Conservation (phyloP, 352 stramenopile species). For the Phytopythium oedochilum region DNA sequence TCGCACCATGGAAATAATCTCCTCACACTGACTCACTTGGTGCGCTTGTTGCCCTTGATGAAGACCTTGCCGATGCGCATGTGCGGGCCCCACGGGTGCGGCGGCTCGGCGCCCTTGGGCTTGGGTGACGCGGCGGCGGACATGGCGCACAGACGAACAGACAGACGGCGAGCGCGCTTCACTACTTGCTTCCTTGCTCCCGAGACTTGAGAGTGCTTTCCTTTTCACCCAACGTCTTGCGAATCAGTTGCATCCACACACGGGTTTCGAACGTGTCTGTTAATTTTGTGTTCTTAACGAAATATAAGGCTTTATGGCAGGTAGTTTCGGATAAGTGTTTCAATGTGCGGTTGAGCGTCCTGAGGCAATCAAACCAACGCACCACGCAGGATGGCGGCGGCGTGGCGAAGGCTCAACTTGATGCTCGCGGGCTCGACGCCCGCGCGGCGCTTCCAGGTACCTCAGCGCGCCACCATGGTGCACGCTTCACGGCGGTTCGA, state of each 20-base stretch:
- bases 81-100: slow-evolving; percentile 67
- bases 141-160: not conserved
- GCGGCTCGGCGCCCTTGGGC: slow-evolving; percentile 20
- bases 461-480: not conserved
- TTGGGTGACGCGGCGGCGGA: not conserved
- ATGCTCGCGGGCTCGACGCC: slow-evolving; percentile 73
- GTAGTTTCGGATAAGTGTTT: not conserved
- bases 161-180: too few relatives aligned
- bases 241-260: not conserved
- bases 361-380: not conserved
- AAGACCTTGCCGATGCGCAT: slow-evolving; percentile 86
- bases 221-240: not conserved
- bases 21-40: slow-evolving; percentile 42
- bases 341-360: not conserved
- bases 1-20: not conserved
- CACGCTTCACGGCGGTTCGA: not conserved
- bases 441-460: slow-evolving; percentile 77
- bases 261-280: not conserved
- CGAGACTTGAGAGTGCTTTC: not conserved
- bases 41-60: slow-evolving; percentile 85
- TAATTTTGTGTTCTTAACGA: not conserved
- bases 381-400: slow-evolving; percentile 39
- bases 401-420: slow-evolving; percentile 75
- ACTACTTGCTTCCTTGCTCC: too few relatives aligned
- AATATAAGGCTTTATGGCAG: not conserved